Percentiles rank a stretch among this genome's conserved stretches.
phyloP scores from a whole-genome alignment of 176 grass and related monocot genomes.

The Eleusine indica region DNA sequence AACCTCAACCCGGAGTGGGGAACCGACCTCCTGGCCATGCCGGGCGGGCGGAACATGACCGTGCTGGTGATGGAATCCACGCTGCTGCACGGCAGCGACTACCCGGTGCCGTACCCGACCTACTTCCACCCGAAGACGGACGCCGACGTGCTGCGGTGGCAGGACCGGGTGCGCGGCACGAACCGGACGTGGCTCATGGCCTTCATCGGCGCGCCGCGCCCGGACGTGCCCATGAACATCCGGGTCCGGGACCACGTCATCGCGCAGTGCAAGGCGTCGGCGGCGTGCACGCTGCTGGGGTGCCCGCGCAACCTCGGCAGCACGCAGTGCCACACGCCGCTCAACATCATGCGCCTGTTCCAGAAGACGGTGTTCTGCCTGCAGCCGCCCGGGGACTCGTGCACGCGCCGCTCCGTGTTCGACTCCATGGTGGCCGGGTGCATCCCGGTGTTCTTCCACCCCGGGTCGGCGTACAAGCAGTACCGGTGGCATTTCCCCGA shows the following conservation, averaged over 20 bases:
- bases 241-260: constrained; percentile 60
- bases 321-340: constrained; percentile 49
- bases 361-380: constrained; percentile 55
- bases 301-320: constrained; percentile 46
- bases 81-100: constrained; percentile 37
- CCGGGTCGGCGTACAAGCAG: constrained; percentile 47
- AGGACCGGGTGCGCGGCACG: constrained; percentile 41
- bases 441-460: constrained; percentile 64
- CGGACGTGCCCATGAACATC: constrained; percentile 44
- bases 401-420: constrained; percentile 55
- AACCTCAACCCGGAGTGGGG: constrained; percentile 56
- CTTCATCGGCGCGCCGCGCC: constrained; percentile 69
- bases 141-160: constrained; percentile 62
- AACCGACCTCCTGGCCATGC: constrained; percentile 52
- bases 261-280: constrained; percentile 48
- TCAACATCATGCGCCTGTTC: constrained; percentile 53
- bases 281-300: constrained; percentile 42
- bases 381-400: constrained; percentile 56
- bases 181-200: constrained; percentile 54
- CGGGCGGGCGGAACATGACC: constrained; percentile 55
- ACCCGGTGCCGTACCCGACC: constrained; percentile 70
- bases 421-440: constrained; percentile 61
- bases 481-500: constrained; percentile 51
- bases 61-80: constrained; percentile 64
- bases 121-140: constrained; percentile 73